Base-by-base conservation (phyloP, 768 basidiomycete genomes). In the Postia placenta region DNA sequence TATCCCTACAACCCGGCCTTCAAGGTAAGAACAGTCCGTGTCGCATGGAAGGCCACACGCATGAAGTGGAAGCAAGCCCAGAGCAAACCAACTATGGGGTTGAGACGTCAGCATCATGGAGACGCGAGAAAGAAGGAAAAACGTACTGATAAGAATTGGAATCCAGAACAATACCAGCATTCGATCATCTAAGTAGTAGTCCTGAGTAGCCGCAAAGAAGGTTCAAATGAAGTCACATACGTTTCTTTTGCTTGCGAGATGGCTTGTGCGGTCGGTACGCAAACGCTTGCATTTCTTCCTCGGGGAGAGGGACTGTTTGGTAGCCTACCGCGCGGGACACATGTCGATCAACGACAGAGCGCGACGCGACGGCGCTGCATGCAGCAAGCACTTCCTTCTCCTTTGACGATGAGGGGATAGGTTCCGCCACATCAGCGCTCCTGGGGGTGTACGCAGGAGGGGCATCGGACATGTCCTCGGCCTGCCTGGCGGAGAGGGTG, bases 161-260 rank as follows among this genome's bases (percentile, higher is more conserved):
- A 92, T 72, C 89, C 89, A 92, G 71, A 92, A 92, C 36, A 85
- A 61, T 28, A 88, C 60, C 40, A 92, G 76, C 89, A 92, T 92
- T 36, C 81, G 82, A 62, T 92, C 89, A 67, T 85, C 87, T 90
- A 58, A 25, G 50, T 52, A 1, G 33, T 22, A 14, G 38, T 23
- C 20, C 48, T 7, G 11, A 26, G 20, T 25, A 33, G 19, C 45
- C 4, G 4, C 11, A 36, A 23, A 17, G 17, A 24, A 9, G 19
- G 25, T 9, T 42, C 42, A 17, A 24, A 19, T 17, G 3, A 26
- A 11, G 35, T 25, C 41, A 73, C 81, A 60, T 59, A 88, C 87
- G 80, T 70, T 90, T 88, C 70, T 84, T 81, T 42, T 64, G 67
- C 48, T 63, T 67, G 51, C 70, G 70, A 50, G 53, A 56, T 19